Evolutionary conservation across 768 basidiomycete genomes (phyloP), one percentile per base, ranked within the genome.

Genomic region (Hydnomerulius pinastri): DNA sequence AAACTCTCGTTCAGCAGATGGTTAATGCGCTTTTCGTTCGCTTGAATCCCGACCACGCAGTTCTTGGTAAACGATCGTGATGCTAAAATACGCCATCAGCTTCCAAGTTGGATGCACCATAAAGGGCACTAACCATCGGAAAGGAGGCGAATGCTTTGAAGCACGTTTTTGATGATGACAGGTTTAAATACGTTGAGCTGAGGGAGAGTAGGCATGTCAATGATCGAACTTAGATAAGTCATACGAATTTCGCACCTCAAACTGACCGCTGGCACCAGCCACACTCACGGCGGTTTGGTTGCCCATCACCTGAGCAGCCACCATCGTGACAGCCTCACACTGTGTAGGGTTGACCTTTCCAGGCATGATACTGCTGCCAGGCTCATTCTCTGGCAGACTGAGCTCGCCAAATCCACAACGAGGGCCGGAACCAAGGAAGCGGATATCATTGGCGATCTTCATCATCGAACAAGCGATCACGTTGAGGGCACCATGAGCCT

Each of bases 261-360:
- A 98, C 66, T 98, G 97, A 35, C 97, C 97, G 64, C 86, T 92
- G 13, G 93, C 86, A 45, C 97, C 92, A 29, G 94, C 95, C 57
- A 99, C 76, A 61, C 87, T 90, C 67, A 98, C 91, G 38, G 87
- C 72, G 10, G 93, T 94, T 70, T 98, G 90, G 73, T 98, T 99
- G 35, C 97, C 97, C 72, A 98, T 96, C 4, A 98, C 96, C 70
- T 98, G 97, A 0, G 96, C 94, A 35, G 93, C 92, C 20, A 98
- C 93, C 97, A 98, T 98, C 9, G 97, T 98, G 54, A 98, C 71
- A 7, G 97, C 97, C 72, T 99, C 97, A 60, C 97, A 98, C 68
- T 99, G 97, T 4, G 97, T 99, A 10, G 97, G 97, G 74, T 99
- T 99, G 51, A 99, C 97, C 75, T 99, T 98, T 53, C 97, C 97